These are phyloP conservation scores for Brettanomyces custersianus DNA, from an alignment of 805 yeast species.

Conservation along the genomic window DNA sequence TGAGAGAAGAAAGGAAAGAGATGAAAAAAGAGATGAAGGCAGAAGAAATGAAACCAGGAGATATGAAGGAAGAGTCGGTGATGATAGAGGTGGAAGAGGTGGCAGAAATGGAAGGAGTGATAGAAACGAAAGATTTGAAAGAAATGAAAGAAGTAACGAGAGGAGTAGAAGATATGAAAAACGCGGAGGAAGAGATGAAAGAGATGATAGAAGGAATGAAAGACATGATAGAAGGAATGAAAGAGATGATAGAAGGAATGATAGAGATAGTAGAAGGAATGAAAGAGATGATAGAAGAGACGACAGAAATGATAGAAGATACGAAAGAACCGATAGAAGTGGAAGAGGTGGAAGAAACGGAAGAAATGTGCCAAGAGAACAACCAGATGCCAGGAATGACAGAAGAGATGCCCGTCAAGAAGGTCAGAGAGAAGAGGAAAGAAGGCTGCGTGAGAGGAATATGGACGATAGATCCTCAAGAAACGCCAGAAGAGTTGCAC, in stretches of 20 bases:
- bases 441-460: too few relatives aligned
- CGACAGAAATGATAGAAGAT: neutral
- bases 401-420: neutral
- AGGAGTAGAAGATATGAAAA: conserved; percentile 22
- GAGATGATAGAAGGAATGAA: neutral
- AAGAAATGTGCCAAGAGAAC: neutral
- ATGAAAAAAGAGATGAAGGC: neutral
- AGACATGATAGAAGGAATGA: neutral
- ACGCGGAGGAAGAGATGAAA: conserved; percentile 4
- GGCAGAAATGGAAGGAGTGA: neutral
- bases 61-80: neutral
- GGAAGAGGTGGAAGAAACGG: neutral
- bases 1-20: neutral
- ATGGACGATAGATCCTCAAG: neutral
- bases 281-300: conserved; percentile 1
- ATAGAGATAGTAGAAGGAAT: too few relatives aligned
- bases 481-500: neutral
- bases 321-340: conserved; percentile 3
- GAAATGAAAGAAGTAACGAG: conserved; percentile 3
- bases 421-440: neutral
- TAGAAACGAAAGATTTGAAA: neutral
- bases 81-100: conserved; percentile 4
- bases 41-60: neutral
- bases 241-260: neutral
- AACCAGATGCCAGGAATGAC: neutral